These are phyloP conservation scores for Combretum micranthum DNA, from an alignment of 345 rosid species.

Conservation along the genomic window DNA sequence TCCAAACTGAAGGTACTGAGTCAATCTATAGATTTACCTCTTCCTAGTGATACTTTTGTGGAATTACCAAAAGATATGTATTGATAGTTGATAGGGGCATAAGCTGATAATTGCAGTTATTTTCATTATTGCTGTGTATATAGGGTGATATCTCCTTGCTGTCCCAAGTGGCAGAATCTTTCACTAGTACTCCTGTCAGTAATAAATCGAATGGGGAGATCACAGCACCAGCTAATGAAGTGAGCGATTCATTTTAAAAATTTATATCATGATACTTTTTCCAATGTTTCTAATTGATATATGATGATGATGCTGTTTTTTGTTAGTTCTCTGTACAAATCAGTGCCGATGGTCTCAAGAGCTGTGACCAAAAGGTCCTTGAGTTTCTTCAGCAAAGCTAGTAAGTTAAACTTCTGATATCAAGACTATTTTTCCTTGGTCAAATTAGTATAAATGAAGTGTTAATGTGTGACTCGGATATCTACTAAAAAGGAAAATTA, in stretches of 20 bases:
- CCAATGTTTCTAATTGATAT: background rate
- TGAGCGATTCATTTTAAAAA: constrained; percentile 15
- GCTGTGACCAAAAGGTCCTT: constrained; percentile 67
- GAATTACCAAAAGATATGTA: too few relatives aligned
- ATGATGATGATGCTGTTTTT: constrained; percentile 2
- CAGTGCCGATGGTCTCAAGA: constrained; percentile 50
- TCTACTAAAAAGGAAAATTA: too few relatives aligned
- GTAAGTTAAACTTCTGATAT: constrained; percentile 33
- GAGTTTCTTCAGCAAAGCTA: constrained; percentile 69
- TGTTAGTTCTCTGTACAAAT: constrained; percentile 40
- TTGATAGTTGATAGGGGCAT: too few relatives aligned
- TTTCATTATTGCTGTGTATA: constrained; percentile 12
- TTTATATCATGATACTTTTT: background rate
- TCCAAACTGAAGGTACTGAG: constrained; percentile 52
- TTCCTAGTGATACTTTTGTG: background rate
- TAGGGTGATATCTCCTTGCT: constrained; percentile 30
- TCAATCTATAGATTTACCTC: background rate
- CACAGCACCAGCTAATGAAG: constrained; percentile 38
- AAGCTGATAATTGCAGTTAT: too few relatives aligned
- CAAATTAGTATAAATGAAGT: too few relatives aligned
- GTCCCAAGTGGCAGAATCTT: constrained; percentile 31
- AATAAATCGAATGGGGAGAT: constrained; percentile 21
- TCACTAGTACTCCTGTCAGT: constrained; percentile 27
- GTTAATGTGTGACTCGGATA: too few relatives aligned
- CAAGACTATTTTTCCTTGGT: too few relatives aligned